phyloP scores from a whole-genome alignment of 768 basidiomycete species.

The Rhodotorula toruloides region DNA sequence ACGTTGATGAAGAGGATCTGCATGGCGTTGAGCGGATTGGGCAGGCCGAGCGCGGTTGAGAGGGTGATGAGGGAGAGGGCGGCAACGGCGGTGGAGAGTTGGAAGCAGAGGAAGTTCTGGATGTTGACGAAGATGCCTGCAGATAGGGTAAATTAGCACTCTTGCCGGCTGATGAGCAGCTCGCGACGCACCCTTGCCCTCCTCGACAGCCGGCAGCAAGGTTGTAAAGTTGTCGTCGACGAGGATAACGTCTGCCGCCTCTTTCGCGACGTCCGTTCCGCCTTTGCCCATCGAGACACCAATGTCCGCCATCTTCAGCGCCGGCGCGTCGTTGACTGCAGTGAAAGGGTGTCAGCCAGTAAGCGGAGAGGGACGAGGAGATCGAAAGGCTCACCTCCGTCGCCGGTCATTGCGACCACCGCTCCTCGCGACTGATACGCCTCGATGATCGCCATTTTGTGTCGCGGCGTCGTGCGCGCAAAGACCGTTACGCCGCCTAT shows the following conservation, averaged over 20 bases:
- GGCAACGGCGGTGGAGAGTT: slow-evolving; percentile 94
- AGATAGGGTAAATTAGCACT: slow-evolving; percentile 50
- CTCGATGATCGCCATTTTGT: slow-evolving; percentile 95
- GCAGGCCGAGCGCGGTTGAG: slow-evolving; percentile 80
- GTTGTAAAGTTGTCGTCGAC: slow-evolving; percentile 97
- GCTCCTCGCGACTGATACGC: slow-evolving; percentile 84
- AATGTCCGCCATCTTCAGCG: slow-evolving; percentile 95
- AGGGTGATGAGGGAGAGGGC: slow-evolving; percentile 91
- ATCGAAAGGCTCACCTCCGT: slow-evolving; percentile 78
- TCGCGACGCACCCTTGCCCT: slow-evolving; percentile 49
- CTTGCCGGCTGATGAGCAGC: neutral
- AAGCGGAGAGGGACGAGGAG: neutral
- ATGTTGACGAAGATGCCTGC: slow-evolving; percentile 99
- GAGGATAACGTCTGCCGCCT: slow-evolving; percentile 92
- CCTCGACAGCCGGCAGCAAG: slow-evolving; percentile 73
- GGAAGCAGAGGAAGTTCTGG: slow-evolving; percentile 95
- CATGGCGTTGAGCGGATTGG: slow-evolving; percentile 94
- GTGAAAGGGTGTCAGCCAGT: neutral
- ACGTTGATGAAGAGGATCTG: slow-evolving; percentile 98
- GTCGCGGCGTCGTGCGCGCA: slow-evolving; percentile 89
- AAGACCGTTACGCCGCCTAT: slow-evolving; percentile 81
- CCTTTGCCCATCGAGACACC: slow-evolving; percentile 97
- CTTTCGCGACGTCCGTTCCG: slow-evolving; percentile 98
- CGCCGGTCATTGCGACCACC: slow-evolving; percentile 95
- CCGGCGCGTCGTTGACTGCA: slow-evolving; percentile 88